Base-by-base conservation (phyloP, 23 red algal species). In the Gracilariopsis chorda region DNA sequence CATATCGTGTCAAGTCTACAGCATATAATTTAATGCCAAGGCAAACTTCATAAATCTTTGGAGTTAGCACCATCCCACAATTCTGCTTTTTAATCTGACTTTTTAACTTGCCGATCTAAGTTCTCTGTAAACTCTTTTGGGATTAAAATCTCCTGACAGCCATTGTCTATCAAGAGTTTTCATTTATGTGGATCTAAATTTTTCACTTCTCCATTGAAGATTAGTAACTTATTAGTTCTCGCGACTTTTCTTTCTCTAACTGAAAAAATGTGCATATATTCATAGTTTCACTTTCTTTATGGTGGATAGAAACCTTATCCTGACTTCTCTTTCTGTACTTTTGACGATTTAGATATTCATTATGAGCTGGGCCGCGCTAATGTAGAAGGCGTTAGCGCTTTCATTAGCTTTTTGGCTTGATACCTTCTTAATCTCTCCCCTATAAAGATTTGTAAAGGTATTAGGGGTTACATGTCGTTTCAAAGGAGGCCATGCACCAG, bases 141-240 rank as follows among this genome's bases (percentile, higher is more conserved):
- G 41, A 83, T 48, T 58, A 83, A 28, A 10, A 64, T 61, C 56
- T 83, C 78, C 36, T 63, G 30, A 83, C 78, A 83, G 13, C 78
- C 78, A 63, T 55, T 83, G 10, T 64, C 78, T 17, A 83, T 25
- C 43, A 62, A 55, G 78, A 67, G 56, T 56, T 49, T 74, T 41
- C 67, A 34, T 34, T 30, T 0, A 39, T 20, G 14, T 8, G 12
- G 36, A 41, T 32, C 35, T 32, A 20, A 8, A 33, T 32, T 74
- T 37, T 20, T 32, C 8, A 74, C 13, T 41, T 41, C 35, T 39
- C 67, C 16, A 9, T 74, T 74, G 10, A 37, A 37, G 0, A 1
- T 19, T 74, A 51, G 11, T 74, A 74, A 20, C 23, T 20, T 74
- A 16, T 55, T 16, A 19, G 17, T 55, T n/a, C n/a, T 55, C 17